Evolutionary conservation across 331 rosid genomes (phyloP), one percentile per base, ranked within the genome.

Genomic region (Quercus tomentella): DNA sequence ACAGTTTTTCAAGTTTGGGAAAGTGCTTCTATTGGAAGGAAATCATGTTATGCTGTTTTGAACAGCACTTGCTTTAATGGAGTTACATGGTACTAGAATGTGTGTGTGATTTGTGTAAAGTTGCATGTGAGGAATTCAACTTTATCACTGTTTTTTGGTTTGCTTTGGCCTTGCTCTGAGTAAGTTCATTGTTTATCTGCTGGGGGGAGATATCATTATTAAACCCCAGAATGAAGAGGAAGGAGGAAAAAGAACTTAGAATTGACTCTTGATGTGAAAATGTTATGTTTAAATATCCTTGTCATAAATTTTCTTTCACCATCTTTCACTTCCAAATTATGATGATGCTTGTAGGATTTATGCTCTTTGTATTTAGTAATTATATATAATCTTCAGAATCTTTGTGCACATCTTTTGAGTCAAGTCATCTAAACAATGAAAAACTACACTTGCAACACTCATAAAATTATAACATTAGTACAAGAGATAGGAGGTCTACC

Each of bases 41-140:
- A 95, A 89, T 76, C 95, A 97, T 81, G 96, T 95, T 76, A 90
- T 91, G 99, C 90, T 95, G 69, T 95, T 95, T 81, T 89, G 97
- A 80, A 93, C 99, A 70, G 96, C 98, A 55, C 84, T 95, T 33
- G 94, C 99, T 76, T 87, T 95, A 78, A 83, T 95, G 94, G 97
- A 95, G 72, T 81, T 95, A 82, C 86, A 93, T 86, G 98, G 97
- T 91, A 95, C 67, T 56, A 33, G 31, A 57, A 18, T 77, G 77
- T 60, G 72, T 23, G 62, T 78, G 70, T 70, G 74, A 33, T 72
- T 51, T 82, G 55, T 74, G 70, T 60, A 52, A 79, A 77, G 56
- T 74, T 69, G 20, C 43, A 70, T 28, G 51, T 60, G 37, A 57
- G 20, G 56, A 67, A 82, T 28, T 72, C 76, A 73, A 74, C 57